Base-by-base conservation (phyloP, 2,329 filamentous ascomycete species). In the Davidsoniella virescens region DNA sequence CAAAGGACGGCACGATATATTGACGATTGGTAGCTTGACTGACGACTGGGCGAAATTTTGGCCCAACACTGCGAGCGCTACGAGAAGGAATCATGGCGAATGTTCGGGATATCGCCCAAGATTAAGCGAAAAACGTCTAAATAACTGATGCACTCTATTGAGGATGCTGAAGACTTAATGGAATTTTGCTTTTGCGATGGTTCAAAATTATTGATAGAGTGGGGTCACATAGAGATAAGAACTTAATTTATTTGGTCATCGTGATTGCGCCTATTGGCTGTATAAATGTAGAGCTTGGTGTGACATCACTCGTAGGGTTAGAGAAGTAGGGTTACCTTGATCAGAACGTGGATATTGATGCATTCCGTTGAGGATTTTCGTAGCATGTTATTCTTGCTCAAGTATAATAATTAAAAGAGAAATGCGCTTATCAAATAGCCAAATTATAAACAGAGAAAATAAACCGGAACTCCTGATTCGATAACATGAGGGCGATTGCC, bases 141-240 rank as follows among this genome's bases (percentile, higher is more conserved):
- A 25, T 1, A 26, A 17, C 20, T 7, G 20, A 7, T 17, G 42
- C 9, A n/a, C 10, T 8, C 26, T 29, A 16, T 37, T 36, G 47
- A 14, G 23, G n/a, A 18, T 36, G 26, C 33, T n/a, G 29, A 18
- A 29, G 5, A 14, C 17, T n/a, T 44, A 23, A 10, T 43, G 47
- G 50, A 51, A 41, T 18, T 51, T 47, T 51, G 29, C 45, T 40
- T 36, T 16, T 23, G 25, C 20, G 20, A 36, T 39, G 18, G 44
- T 37, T 25, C 9, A 43, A 44, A 44, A 42, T 42, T 25, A 10
- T 40, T 9, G 50, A 44, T 44, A 49, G 26, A 26, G 10, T 1
- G 8, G n/a, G 20, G 41, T 52, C 50, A 52, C 50, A 45, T 52
- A 45, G 16, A 17, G 50, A 52, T 52, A 52, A 52, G 44, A 44